These are phyloP conservation scores for Yamadazyma epiphylla DNA, from an alignment of 1,139 yeast species.

Conservation along the genomic window DNA sequence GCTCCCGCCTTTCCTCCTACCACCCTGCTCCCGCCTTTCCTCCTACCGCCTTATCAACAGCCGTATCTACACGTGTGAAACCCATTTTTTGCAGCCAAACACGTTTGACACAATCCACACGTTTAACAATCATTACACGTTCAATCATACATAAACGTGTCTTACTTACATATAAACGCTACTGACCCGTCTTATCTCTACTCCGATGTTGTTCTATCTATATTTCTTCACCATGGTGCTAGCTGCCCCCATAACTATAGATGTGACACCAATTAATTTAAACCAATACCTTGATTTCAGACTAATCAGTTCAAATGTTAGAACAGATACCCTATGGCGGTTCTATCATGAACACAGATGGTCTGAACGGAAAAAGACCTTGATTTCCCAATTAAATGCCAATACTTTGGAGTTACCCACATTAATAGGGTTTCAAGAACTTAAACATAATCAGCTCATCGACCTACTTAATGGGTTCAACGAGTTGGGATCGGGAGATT, in stretches of 20 bases:
- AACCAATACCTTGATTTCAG: conserved; percentile 8
- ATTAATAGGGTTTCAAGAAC: conserved; percentile 27
- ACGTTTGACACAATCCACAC: no score
- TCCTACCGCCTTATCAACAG: no score
- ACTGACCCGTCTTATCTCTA: no score
- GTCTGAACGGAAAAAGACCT: conserved; percentile 17
- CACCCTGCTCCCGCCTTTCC: no score
- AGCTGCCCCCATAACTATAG: background rate
- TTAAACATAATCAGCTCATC: conserved; percentile 20
- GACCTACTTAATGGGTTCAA: conserved; percentile 20
- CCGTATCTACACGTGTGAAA: no score
- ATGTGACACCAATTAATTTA: conserved; percentile 3
- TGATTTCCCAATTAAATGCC: conserved; percentile 12
- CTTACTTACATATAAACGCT: no score
- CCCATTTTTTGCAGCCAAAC: no score
- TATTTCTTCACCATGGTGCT: background rate
- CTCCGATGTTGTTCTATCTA: no score
- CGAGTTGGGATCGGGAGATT: conserved; percentile 13
- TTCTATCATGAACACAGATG: conserved; percentile 22
- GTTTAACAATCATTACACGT: no score
- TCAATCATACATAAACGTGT: no score
- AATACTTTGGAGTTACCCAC: conserved; percentile 15
- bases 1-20: no score
- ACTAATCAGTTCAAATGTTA: conserved; percentile 18
- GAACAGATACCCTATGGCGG: conserved; percentile 18